These are phyloP conservation scores for Nymphaea thermarum DNA, from an alignment of 164 flowering plant genomes.

Conservation along the genomic window DNA sequence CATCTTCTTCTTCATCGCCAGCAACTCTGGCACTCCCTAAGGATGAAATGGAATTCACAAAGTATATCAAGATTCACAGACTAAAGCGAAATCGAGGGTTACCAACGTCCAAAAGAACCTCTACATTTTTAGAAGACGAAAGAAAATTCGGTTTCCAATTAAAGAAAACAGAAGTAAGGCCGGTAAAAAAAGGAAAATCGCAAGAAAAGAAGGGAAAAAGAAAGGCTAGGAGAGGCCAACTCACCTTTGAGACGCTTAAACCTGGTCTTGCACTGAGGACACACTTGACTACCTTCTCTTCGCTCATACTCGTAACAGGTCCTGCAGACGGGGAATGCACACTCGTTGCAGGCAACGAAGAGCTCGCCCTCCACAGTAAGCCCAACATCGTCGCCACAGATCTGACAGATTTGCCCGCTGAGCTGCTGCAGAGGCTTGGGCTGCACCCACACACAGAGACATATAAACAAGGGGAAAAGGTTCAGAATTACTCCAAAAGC, in stretches of 20 bases:
- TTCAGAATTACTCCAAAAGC: background rate
- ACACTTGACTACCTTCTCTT: constrained; percentile 40
- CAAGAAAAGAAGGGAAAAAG: background rate
- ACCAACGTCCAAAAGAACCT: background rate
- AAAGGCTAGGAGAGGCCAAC: background rate
- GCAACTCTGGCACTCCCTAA: constrained; percentile 53
- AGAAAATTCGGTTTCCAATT: background rate
- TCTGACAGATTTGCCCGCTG: constrained; percentile 40
- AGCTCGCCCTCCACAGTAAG: constrained; percentile 37
- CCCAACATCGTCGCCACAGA: constrained; percentile 50
- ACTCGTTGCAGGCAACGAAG: constrained; percentile 53
- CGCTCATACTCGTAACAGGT: constrained; percentile 55
- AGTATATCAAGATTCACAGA: background rate
- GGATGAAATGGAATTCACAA: background rate
- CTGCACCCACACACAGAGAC: constrained; percentile 8
- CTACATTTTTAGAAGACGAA: background rate
- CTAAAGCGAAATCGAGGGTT: background rate
- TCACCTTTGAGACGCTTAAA: constrained; percentile 43
- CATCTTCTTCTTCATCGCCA: constrained; percentile 63
- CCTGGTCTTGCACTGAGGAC: constrained; percentile 57
- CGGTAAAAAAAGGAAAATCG: too few relatives aligned
- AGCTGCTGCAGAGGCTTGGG: constrained; percentile 26
- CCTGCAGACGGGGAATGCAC: constrained; percentile 51
- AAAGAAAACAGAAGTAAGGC: background rate
- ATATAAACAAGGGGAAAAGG: background rate